Percentiles rank a stretch among this genome's conserved stretches.
phyloP scores from a whole-genome alignment of 805 yeast species.

The Metschnikowia baotianmanensis region DNA sequence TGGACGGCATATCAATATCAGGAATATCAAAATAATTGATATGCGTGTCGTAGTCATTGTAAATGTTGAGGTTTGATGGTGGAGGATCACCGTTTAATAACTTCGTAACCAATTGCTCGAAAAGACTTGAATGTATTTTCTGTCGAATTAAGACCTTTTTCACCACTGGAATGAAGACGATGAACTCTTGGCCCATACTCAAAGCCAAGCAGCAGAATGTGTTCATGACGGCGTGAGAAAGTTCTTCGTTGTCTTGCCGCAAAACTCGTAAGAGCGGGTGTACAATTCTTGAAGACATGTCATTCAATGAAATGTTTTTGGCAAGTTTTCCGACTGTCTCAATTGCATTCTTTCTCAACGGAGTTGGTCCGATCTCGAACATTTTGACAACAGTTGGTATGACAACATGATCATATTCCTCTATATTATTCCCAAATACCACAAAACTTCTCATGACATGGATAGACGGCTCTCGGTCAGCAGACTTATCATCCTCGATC shows the following conservation, averaged over 20 bases:
- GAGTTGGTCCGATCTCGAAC: conserved; percentile 67
- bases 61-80: conserved; percentile 71
- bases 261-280: conserved; percentile 81
- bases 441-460: conserved; percentile 81
- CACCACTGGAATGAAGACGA: conserved; percentile 82
- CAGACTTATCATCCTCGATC: conserved; percentile 68
- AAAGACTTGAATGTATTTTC: conserved; percentile 66
- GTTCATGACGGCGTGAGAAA: conserved; percentile 65
- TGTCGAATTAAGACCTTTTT: conserved; percentile 61
- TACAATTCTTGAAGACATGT: conserved; percentile 86
- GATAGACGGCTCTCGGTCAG: conserved; percentile 57
- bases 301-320: conserved; percentile 67
- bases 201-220: conserved; percentile 72
- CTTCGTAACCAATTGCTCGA: conserved; percentile 78
- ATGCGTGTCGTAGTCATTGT: conserved; percentile 51
- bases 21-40: conserved; percentile 47
- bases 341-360: conserved; percentile 69
- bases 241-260: conserved; percentile 50
- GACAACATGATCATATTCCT: conserved; percentile 82
- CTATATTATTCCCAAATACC: conserved; percentile 82
- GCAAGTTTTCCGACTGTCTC: conserved; percentile 81
- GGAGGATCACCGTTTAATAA: conserved; percentile 81
- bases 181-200: conserved; percentile 82
- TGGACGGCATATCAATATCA: conserved; percentile 64
- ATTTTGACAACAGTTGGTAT: conserved; percentile 82